Percentiles rank a stretch among this genome's conserved stretches.
Conservation (phyloP, 257 asterid genomes). For the Misopates orontium region DNA sequence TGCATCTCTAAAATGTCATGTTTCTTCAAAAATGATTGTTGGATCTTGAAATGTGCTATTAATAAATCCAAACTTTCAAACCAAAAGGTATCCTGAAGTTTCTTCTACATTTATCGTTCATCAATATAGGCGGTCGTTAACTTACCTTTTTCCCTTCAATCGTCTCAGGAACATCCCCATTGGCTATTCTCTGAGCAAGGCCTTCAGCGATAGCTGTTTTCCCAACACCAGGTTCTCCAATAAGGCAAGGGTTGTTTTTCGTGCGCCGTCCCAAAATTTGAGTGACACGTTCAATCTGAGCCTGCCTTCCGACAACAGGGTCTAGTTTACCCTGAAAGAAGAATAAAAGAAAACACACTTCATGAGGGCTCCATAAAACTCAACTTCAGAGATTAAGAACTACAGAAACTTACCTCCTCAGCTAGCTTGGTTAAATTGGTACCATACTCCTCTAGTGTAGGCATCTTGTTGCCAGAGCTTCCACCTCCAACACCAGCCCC, state of each 20-base stretch:
- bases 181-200: slow-evolving; percentile 93
- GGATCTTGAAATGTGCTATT: no score
- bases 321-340: slow-evolving; percentile 91
- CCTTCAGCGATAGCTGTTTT: slow-evolving; percentile 99
- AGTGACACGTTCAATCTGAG: slow-evolving; percentile 91
- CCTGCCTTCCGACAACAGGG: slow-evolving; percentile 96
- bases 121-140: slow-evolving; percentile 14
- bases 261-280: slow-evolving; percentile 97
- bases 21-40: no score
- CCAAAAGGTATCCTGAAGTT: no score
- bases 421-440: slow-evolving; percentile 77
- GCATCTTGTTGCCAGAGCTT: slow-evolving; percentile 74
- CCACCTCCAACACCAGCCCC: slow-evolving; percentile 89
- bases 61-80: no score
- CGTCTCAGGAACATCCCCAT: slow-evolving; percentile 96
- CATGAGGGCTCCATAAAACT: slow-evolving; percentile 6
- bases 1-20: no score
- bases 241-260: slow-evolving; percentile 95
- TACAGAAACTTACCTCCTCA: slow-evolving; percentile 67
- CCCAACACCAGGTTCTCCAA: slow-evolving; percentile 99
- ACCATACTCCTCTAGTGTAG: slow-evolving; percentile 77
- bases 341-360: slow-evolving; percentile 23
- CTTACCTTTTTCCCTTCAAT: slow-evolving; percentile 93
- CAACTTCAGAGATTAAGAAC: slow-evolving; percentile 3
- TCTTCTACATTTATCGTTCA: no score